A percentile compares a stretch with the other conserved stretches of the same genome.
Evolutionary conservation across 495 filamentous ascomycete genomes (phyloP).

Genomic region (Penicillium waksmanii): DNA sequence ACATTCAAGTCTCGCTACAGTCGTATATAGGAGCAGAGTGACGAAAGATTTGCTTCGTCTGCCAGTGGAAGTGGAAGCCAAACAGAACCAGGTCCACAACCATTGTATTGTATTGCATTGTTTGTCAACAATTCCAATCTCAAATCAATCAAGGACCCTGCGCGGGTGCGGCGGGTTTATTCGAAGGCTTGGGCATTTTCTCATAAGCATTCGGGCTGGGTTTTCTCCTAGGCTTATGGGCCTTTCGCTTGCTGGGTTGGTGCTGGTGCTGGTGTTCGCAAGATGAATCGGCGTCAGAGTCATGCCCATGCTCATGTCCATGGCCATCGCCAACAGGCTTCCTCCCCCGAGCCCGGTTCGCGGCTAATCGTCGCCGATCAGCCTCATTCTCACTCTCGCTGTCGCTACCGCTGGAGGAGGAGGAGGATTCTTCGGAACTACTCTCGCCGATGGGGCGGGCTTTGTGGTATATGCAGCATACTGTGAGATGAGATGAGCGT

Average conservation of each 20-base stretch:
- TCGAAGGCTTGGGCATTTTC: slow-evolving; percentile 69
- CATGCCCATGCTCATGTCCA: not conserved
- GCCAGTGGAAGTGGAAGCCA: too few species aligned
- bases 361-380: slow-evolving; percentile 30
- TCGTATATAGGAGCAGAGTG: too few species aligned
- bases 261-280: slow-evolving; percentile 16
- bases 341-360: too few species aligned
- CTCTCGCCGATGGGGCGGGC: slow-evolving; percentile 83
- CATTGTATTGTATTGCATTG: too few species aligned
- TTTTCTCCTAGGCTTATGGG: slow-evolving; percentile 47
- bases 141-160: too few species aligned
- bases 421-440: slow-evolving; percentile 71
- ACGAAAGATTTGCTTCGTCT: too few species aligned
- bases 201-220: slow-evolving; percentile 95
- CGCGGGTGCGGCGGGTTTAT: not conserved
- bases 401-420: slow-evolving; percentile 64
- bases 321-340: not conserved
- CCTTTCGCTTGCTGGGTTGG: slow-evolving; percentile 40
- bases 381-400: slow-evolving; percentile 56
- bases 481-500: slow-evolving; percentile 45
- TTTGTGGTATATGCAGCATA: slow-evolving; percentile 98
- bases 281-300: not conserved
- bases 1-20: too few species aligned
- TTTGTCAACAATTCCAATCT: too few species aligned
- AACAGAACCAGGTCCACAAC: too few species aligned